Evolutionary conservation across 208 protist genomes (phyloP).

Genomic region (Acanthamoeba lenticulata): DNA sequence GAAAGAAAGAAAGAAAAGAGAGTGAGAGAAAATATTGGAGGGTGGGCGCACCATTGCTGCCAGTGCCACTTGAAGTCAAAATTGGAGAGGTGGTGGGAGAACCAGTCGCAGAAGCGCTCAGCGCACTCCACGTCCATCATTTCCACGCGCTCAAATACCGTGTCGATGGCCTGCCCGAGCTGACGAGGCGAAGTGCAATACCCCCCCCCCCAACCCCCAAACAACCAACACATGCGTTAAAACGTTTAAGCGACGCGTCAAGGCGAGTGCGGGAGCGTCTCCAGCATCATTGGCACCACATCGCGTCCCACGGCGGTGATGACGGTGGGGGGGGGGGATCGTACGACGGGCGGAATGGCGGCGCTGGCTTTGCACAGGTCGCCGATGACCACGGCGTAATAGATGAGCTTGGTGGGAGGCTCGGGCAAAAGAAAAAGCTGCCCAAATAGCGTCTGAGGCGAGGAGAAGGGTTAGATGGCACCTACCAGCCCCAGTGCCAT

Average conservation of each 20-base stretch:
- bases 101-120: conserved; percentile 62
- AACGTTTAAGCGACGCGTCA: too few species aligned
- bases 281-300: too few species aligned
- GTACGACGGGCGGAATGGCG: conserved; percentile 17
- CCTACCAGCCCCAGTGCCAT: too few species aligned
- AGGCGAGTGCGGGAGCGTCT: background rate
- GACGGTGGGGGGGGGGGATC: background rate
- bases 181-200: background rate
- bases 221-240: too few species aligned
- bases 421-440: conserved; percentile 2
- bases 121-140: conserved; percentile 71
- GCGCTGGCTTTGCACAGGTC: background rate
- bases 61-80: conserved; percentile 80
- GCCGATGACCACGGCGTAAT: background rate
- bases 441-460: background rate
- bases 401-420: background rate
- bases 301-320: too few species aligned
- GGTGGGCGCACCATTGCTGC: background rate
- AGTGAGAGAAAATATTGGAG: background rate
- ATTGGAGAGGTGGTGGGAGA: conserved; percentile 77
- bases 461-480: too few species aligned
- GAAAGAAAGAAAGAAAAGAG: background rate
- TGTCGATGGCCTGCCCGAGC: conserved; percentile 73
- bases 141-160: conserved; percentile 73
- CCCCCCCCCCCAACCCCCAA: background rate